phyloP scores from a whole-genome alignment of 1,284 basidiomycete genomes.

The Microbotryum saponariae region DNA sequence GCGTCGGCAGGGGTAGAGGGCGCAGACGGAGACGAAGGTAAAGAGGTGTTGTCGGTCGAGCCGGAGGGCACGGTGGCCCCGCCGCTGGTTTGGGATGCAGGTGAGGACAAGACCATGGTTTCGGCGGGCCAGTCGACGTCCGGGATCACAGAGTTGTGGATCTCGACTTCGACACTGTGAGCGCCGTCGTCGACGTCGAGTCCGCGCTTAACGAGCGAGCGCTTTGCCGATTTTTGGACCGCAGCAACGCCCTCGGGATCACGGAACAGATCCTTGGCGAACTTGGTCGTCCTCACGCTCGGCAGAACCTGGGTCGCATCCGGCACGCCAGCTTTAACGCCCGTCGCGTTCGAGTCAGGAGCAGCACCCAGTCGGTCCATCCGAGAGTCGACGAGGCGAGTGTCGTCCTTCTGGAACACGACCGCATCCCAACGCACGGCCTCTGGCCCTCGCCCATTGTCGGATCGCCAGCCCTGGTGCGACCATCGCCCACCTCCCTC shows the following conservation, averaged over 20 bases:
- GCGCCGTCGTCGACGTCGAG: neutral
- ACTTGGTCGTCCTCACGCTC: constrained; percentile 24
- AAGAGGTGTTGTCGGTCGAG: neutral
- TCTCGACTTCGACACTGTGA: neutral
- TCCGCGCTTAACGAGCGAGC: neutral
- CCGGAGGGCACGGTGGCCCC: neutral
- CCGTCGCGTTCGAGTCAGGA: constrained; percentile 8
- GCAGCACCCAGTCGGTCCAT: neutral
- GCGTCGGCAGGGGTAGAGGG: neutral
- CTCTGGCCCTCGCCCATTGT: constrained; percentile 28
- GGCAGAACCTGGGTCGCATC: constrained; percentile 15
- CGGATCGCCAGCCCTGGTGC: constrained; percentile 46
- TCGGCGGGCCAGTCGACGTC: neutral
- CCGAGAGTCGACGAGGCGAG: constrained; percentile 31
- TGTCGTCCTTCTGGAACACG: constrained; percentile 38
- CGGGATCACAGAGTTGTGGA: constrained; percentile 1
- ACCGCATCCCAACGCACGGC: constrained; percentile 45
- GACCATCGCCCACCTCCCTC: constrained; percentile 58
- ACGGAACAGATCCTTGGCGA: constrained; percentile 32
- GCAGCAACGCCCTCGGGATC: constrained; percentile 27
- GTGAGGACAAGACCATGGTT: too few species aligned
- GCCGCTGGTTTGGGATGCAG: too few species aligned
- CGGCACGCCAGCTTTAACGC: constrained; percentile 25
- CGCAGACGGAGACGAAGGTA: too few species aligned
- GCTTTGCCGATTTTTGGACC: constrained; percentile 10